phyloP scores from a whole-genome alignment of 768 basidiomycete species.

The Chalciporus piperatus region DNA sequence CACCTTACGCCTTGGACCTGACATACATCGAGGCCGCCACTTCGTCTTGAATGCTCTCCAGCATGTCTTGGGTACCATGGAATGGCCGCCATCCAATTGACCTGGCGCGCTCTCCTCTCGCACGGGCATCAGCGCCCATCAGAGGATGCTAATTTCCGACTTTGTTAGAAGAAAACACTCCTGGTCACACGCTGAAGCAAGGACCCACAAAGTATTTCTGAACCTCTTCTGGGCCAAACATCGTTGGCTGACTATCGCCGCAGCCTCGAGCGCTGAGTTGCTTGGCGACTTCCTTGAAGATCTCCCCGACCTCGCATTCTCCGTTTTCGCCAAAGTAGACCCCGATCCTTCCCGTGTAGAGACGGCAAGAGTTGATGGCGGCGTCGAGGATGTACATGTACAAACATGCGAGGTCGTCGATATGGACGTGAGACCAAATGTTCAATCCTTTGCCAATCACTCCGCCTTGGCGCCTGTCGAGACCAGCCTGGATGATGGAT shows the following conservation, averaged over 20 bases:
- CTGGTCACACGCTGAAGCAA: background rate
- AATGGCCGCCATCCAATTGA: slow-evolving; percentile 25
- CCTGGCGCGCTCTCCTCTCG: slow-evolving; percentile 17
- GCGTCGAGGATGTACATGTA: slow-evolving; percentile 45
- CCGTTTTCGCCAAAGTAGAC: slow-evolving; percentile 54
- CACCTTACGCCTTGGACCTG: too few relatives aligned
- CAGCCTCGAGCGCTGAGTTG: slow-evolving; percentile 26
- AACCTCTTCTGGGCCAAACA: slow-evolving; percentile 36
- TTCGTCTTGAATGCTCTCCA: slow-evolving; percentile 41
- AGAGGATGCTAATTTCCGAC: slow-evolving; percentile 10
- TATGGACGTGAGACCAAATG: slow-evolving; percentile 59
- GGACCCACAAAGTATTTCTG: slow-evolving; percentile 17
- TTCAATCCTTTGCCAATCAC: slow-evolving; percentile 58
- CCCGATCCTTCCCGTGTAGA: slow-evolving; percentile 38
- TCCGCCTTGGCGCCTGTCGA: slow-evolving; percentile 49
- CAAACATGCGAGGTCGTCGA: slow-evolving; percentile 45
- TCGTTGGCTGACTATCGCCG: slow-evolving; percentile 31
- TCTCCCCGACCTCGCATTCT: slow-evolving; percentile 43
- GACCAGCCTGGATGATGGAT: slow-evolving; percentile 39
- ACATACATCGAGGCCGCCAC: slow-evolving; percentile 25
- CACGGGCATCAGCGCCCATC: slow-evolving; percentile 20
- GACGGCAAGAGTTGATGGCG: slow-evolving; percentile 13
- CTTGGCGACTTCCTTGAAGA: slow-evolving; percentile 40
- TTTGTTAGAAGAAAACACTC: background rate
- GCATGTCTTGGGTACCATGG: slow-evolving; percentile 38